Base-by-base conservation (phyloP, 208 protist genomes). In the Wallacemonas sp. region DNA sequence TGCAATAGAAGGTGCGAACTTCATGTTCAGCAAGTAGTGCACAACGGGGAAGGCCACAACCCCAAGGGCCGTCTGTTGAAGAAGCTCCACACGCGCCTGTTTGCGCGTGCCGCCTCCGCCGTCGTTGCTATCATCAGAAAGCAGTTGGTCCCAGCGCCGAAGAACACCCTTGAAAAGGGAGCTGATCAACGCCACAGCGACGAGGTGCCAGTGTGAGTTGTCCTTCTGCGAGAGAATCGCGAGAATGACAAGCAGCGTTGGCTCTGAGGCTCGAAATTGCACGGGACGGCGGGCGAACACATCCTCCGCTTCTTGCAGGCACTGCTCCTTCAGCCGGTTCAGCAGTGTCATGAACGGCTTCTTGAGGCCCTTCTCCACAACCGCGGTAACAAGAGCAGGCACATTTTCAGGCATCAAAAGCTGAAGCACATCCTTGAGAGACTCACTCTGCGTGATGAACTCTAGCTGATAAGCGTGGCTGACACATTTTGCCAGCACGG, bases 281-380 rank as follows among this genome's bases (percentile, higher is more conserved):
- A 41, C 38, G 34, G 59, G 56, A 41, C 74, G 70, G 36, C 53
- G 46, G 31, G 53, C 28, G 1, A 95, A 53, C 2, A 93, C 62
- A 24, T 55, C 72, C 44, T 79, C 62, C 12, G 89, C 79, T 67
- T 95, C 89, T 24, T 41, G 61, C 34, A 81, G 47, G 49, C 86
- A 91, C 66, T 85, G 75, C 26, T 93, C 84, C 62, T 93, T 93
- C 12, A 93, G 64, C 11, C 77, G 75, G 59, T 85, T 79, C 30
- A 96, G 70, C 39, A 93, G 85, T 21, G 77, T 76, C 84, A 91
- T 93, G 63, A 96, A 87, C 26, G 83, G 81, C 46, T 86, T 86
- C 58, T 90, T 88, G 61, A 91, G 61, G 41, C 91, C 72, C 61
- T 89, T 91, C 39, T 82, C 68, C n/a, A 95, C 84, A 9, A 89